phyloP scores from a whole-genome alignment of 768 basidiomycete species.

The Piloderma croceum region DNA sequence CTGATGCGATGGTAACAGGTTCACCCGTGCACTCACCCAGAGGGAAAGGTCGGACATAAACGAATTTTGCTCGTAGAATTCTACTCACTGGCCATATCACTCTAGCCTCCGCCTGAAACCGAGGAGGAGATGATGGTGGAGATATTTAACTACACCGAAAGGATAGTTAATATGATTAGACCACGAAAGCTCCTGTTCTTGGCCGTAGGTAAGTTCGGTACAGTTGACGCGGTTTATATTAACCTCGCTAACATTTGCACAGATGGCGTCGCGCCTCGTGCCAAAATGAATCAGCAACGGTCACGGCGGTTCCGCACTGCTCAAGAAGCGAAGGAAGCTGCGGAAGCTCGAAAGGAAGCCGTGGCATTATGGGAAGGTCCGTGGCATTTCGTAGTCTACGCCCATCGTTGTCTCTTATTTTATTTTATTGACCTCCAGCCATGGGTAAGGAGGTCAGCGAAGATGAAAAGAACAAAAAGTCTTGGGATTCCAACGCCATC shows the following conservation, averaged over 20 bases:
- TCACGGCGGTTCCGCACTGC: slow-evolving; percentile 92
- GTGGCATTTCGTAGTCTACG: slow-evolving; percentile 18
- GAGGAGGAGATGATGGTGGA: slow-evolving; percentile 99
- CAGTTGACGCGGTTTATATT: neutral
- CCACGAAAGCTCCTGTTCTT: slow-evolving; percentile 95
- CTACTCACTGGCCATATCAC: slow-evolving; percentile 2
- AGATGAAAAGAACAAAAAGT: slow-evolving; percentile 74
- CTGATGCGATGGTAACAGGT: too few species aligned
- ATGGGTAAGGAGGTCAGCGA: slow-evolving; percentile 87
- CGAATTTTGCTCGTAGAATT: neutral
- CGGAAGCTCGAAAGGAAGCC: slow-evolving; percentile 77
- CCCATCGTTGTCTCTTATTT: neutral
- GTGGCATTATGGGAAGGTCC: slow-evolving; percentile 81
- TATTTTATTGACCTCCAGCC: slow-evolving; percentile 38
- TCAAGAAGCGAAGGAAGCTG: slow-evolving; percentile 93
- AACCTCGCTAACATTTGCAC: neutral
- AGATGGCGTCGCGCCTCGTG: slow-evolving; percentile 97
- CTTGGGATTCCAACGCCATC: slow-evolving; percentile 99
- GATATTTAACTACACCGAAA: slow-evolving; percentile 93
- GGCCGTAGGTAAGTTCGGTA: slow-evolving; percentile 76
- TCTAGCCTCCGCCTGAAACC: slow-evolving; percentile 89
- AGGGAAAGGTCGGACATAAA: slow-evolving; percentile 74
- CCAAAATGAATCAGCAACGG: slow-evolving; percentile 99
- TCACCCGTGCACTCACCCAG: slow-evolving; percentile 98
- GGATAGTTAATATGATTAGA: slow-evolving; percentile 94